Evolutionary conservation across 192 early-diverging fungal species (phyloP), one percentile per base, ranked within the genome.

Genomic region (Coemansia sp.): DNA sequence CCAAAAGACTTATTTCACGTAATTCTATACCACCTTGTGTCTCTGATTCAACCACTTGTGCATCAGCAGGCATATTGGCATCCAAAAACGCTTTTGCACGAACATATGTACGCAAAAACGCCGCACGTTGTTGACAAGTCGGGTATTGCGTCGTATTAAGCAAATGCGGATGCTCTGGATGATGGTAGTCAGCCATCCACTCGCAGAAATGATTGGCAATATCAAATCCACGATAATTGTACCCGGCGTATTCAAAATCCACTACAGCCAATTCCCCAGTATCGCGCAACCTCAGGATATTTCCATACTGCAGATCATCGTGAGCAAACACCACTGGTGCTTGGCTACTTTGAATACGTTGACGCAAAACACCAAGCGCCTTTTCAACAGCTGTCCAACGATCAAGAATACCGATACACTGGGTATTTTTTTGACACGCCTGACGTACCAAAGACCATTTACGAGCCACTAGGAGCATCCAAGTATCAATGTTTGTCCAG

Each of bases 271-370:
- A 64, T 42, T 85, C 80, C 34, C 71, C 77, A 3, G 68, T 78
- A 9, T 47, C 60, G 19, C 83, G 61, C 18, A 85, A 61, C 34
- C 83, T 73, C n/a, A 95, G 70, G 30, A 95, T 85, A 55, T 95
- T 95, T 28, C 92, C 92, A 57, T 90, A 92, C 76, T 95, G 92
- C 27, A 75, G 42, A 57, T 95, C 92, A 49, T 89, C 92, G 60
- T 95, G 92, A n/a, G 85, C 83, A 77, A 95, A 93, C 11, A 95
- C 88, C 0, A 91, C 51, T 1, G 91, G 89, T 24, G 83, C 79
- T 17, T 20, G 19, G 0, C 78, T 45, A 17, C 59, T 53, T 3
- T 76, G 78, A 5, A 89, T 77, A 19, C 80, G 78, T 2, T 35
- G 33, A 15, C 69, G 46, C 18, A 94, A 42, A 32, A 50, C 60